These are phyloP conservation scores for Syncephalastrum monosporum DNA, from an alignment of 371 early-diverging fungal species.

Conservation along the genomic window DNA sequence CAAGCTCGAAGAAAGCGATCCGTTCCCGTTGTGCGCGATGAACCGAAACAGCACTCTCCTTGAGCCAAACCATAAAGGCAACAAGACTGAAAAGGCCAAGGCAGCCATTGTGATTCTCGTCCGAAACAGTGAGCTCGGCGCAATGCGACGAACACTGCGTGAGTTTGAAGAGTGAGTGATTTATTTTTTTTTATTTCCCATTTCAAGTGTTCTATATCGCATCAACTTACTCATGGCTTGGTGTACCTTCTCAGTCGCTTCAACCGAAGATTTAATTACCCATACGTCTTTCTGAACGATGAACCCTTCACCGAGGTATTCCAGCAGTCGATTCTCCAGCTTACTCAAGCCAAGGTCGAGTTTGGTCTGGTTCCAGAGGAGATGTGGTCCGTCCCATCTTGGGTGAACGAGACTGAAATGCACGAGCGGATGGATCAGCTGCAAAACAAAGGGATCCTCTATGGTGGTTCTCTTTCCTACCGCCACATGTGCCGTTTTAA, in stretches of 20 bases:
- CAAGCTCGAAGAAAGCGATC: too few species aligned
- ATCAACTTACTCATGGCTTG: background rate
- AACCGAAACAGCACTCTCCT: too few species aligned
- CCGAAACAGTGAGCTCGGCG: conserved; percentile 75
- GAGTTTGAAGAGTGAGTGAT: conserved; percentile 70
- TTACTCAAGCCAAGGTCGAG: conserved; percentile 61
- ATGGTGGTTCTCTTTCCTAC: conserved; percentile 48
- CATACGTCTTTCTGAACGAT: conserved; percentile 90
- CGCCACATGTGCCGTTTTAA: conserved; percentile 58
- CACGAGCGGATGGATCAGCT: conserved; percentile 52
- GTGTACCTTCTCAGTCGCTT: conserved; percentile 54
- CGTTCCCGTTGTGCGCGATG: too few species aligned
- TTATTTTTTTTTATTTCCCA: background rate
- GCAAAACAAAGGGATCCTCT: conserved; percentile 66
- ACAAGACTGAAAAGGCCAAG: conserved; percentile 21
- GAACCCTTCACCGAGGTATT: conserved; percentile 77
- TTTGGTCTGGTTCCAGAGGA: conserved; percentile 66
- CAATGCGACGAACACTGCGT: conserved; percentile 68
- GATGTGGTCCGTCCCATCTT: conserved; percentile 72
- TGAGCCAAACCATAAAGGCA: too few species aligned
- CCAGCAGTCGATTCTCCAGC: conserved; percentile 52
- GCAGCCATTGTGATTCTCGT: conserved; percentile 62
- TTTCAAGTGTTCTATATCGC: background rate
- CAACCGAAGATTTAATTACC: conserved; percentile 83
- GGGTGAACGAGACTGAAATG: conserved; percentile 63